Percentiles rank a stretch among this genome's conserved stretches.
Conservation (phyloP, 768 basidiomycete species). For the Phanerochaete carnosa region DNA sequence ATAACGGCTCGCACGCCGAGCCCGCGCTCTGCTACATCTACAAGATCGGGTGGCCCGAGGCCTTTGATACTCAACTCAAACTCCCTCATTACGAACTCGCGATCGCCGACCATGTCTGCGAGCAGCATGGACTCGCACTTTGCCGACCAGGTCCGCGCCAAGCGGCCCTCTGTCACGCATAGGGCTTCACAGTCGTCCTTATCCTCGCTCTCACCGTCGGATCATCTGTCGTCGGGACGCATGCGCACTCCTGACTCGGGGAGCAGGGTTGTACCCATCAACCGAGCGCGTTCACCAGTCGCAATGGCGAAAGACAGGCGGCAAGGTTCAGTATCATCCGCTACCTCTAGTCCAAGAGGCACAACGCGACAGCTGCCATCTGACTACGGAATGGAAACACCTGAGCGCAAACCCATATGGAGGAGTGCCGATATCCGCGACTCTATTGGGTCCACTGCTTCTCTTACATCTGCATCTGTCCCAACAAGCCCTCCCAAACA, state of each 20-base stretch:
- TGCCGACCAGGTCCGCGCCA: constrained; percentile 19
- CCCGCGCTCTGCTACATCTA: not conserved
- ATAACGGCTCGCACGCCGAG: constrained; percentile 31
- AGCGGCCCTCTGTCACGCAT: constrained; percentile 29
- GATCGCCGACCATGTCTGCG: constrained; percentile 18
- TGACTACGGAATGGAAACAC: constrained; percentile 12
- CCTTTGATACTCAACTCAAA: constrained; percentile 62
- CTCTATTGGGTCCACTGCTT: constrained; percentile 36
- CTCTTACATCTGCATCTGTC: constrained; percentile 25
- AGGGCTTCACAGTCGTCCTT: constrained; percentile 61
- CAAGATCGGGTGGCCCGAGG: constrained; percentile 41
- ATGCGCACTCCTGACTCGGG: constrained; percentile 37
- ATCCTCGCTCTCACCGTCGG: constrained; percentile 61
- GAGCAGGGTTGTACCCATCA: constrained; percentile 61
- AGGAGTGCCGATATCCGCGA: constrained; percentile 31
- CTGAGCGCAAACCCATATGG: constrained; percentile 25
- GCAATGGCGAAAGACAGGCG: constrained; percentile 38
- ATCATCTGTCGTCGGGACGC: constrained; percentile 30
- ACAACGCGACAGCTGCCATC: constrained; percentile 16
- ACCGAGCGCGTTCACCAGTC: constrained; percentile 73
- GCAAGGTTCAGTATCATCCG: constrained; percentile 37
- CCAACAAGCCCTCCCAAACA: constrained; percentile 38
- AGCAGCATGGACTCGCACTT: constrained; percentile 14
- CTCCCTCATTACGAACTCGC: constrained; percentile 22
- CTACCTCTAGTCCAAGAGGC: constrained; percentile 28